Base-by-base conservation (phyloP, 768 basidiomycete genomes). In the Naematelia encephala region DNA sequence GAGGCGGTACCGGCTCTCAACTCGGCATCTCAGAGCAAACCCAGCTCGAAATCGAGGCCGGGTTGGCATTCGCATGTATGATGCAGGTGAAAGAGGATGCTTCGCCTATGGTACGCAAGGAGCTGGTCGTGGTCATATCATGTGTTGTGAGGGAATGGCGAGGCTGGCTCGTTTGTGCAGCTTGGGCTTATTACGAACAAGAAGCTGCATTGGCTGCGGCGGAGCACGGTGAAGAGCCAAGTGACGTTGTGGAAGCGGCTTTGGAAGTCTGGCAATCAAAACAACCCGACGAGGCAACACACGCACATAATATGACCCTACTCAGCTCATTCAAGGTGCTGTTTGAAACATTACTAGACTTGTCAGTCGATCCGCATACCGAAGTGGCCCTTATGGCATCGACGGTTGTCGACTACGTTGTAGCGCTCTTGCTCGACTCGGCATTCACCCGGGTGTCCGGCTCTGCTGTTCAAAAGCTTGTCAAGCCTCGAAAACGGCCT, bases 111-210 rank as follows among this genome's bases (percentile, higher is more conserved):
- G 94, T 93, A 11, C 82, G 94, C 59, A 96, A 96, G 78, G 96
- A 98, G 75, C 81, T 97, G 21, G 81, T 97, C 29, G 84, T 97
- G 39, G 82, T 98, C 39, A 85, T 98, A 56, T 92, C 90, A 70
- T 91, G 89, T 68, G 80, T 98, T 21, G 92, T 93, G 34, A 89
- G 91, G 75, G 94, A 98, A 75, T 97, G 93, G 90, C 81, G 91
- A 56, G 96, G 94, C 5, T 90, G 90, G 80, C 91, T 98, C 67
- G 90, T 94, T 49, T 85, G 92, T 39, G 96, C 94, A 62, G 92
- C 94, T 1, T 98, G 94, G 93, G 80, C 91, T 8, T 93, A 96
- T 73, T 90, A 90, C 86, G 92, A 96, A 72, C 90, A 93, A 74
- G 89, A 94, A 45, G 71, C 68, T 28, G 66, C 70, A 19, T 28